A percentile compares a stretch with the other conserved stretches of the same genome.
Conservation (phyloP, 129 eudicot genomes). For the Arctium minus region DNA sequence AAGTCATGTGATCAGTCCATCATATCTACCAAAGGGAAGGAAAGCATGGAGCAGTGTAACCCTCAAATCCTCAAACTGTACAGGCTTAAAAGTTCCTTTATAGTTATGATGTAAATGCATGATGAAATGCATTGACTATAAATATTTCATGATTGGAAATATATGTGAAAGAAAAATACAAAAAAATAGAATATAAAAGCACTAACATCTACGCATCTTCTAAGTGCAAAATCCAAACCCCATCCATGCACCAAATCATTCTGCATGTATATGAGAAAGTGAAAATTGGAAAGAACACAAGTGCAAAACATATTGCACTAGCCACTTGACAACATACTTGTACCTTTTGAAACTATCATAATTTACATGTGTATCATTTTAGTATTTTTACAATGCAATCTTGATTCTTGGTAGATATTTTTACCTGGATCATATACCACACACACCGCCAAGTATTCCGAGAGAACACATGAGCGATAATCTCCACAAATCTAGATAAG, state of each 20-base stretch:
- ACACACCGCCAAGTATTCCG: conserved; percentile 80
- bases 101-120: too few relatives aligned
- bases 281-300: background rate
- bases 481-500: conserved; percentile 42
- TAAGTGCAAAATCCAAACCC: conserved; percentile 96
- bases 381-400: background rate
- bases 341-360: background rate
- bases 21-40: background rate
- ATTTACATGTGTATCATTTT: background rate
- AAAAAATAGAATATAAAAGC: background rate
- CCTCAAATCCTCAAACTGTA: background rate
- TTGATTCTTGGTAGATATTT: background rate
- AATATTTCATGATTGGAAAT: background rate
- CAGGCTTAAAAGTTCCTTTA: background rate
- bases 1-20: too few relatives aligned
- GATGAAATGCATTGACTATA: background rate
- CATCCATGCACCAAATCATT: conserved; percentile 99
- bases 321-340: background rate
- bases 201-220: conserved; percentile 94
- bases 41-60: background rate
- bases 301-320: background rate
- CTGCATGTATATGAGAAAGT: conserved; percentile 36
- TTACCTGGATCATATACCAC: conserved; percentile 90
- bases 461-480: conserved; percentile 53
- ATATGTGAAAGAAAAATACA: background rate